Evolutionary conservation across 2,329 filamentous ascomycete species (phyloP).

Genomic region (Chaetomium strumarium): DNA sequence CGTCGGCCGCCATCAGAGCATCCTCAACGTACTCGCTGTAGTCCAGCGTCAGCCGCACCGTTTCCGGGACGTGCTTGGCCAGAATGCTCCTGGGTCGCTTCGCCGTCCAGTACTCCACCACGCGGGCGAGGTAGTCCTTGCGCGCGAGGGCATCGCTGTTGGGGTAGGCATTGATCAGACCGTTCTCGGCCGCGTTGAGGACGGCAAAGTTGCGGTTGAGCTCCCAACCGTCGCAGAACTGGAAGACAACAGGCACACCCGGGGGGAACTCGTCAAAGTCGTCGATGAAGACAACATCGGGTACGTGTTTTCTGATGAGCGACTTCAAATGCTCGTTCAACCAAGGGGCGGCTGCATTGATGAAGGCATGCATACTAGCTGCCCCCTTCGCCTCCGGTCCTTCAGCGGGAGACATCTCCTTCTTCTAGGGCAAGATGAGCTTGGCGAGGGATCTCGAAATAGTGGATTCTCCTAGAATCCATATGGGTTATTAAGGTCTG

Average conservation of each 20-base stretch:
- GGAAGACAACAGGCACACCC: constrained; percentile 24
- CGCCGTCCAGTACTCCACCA: constrained; percentile 33
- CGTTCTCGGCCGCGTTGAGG: constrained; percentile 27
- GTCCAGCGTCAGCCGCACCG: constrained; percentile 33
- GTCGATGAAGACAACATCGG: constrained; percentile 28
- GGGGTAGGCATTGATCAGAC: constrained; percentile 35
- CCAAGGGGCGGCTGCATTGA: constrained; percentile 28
- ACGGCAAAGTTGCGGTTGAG: constrained; percentile 32
- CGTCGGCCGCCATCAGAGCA: constrained; percentile 32
- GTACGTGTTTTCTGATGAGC: constrained; percentile 28
- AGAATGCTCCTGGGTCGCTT: constrained; percentile 32
- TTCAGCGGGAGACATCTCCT: constrained; percentile 11
- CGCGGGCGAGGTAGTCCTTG: constrained; percentile 33
- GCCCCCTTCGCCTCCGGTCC: not conserved
- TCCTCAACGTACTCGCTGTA: constrained; percentile 37
- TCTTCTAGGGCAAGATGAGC: constrained; percentile 14
- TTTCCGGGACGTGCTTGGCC: constrained; percentile 28
- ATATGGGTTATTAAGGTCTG: not conserved
- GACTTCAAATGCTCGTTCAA: constrained; percentile 29
- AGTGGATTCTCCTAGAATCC: constrained; percentile 4
- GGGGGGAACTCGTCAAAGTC: constrained; percentile 27
- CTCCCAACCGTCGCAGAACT: constrained; percentile 33
- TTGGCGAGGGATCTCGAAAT: constrained; percentile 13
- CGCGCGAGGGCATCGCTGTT: constrained; percentile 35
- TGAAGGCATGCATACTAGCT: constrained; percentile 25